These are phyloP conservation scores for Kregervanrija delftensis DNA, from an alignment of 805 yeast species.

Conservation along the genomic window DNA sequence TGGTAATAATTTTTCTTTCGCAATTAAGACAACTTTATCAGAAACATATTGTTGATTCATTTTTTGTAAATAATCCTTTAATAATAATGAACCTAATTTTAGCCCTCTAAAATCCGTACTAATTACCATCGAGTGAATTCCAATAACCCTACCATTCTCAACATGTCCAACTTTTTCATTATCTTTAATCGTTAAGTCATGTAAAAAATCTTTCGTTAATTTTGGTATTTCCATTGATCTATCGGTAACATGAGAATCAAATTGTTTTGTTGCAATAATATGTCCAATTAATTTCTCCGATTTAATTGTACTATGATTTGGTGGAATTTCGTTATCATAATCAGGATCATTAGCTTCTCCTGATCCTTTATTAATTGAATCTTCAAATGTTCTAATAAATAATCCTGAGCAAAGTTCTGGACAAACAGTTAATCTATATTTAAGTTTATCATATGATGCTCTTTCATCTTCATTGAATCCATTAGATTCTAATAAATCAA, in stretches of 20 bases:
- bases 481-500: conserved; percentile 49
- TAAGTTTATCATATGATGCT: conserved; percentile 52
- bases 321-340: conserved; percentile 25
- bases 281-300: conserved; percentile 73
- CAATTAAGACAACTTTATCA: conserved; percentile 64
- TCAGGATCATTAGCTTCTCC: conserved; percentile 14
- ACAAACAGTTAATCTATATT: conserved; percentile 69
- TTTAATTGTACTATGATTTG: conserved; percentile 41
- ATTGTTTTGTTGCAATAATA: conserved; percentile 69
- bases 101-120: conserved; percentile 73
- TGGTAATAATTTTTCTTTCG: conserved; percentile 59
- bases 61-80: conserved; percentile 88
- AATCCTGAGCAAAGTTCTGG: conserved; percentile 91
- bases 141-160: conserved; percentile 69
- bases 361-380: conserved; percentile 6
- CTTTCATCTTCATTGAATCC: conserved; percentile 73
- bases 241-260: conserved; percentile 40
- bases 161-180: conserved; percentile 48
- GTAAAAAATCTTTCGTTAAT: conserved; percentile 17
- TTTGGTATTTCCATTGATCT: conserved; percentile 57
- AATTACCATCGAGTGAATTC: conserved; percentile 76
- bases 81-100: conserved; percentile 73
- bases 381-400: conserved; percentile 62
- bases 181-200: conserved; percentile 13
- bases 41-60: conserved; percentile 83